Evolutionary conservation across 345 rosid species (phyloP).

Genomic region (Dimocarpus longan): DNA sequence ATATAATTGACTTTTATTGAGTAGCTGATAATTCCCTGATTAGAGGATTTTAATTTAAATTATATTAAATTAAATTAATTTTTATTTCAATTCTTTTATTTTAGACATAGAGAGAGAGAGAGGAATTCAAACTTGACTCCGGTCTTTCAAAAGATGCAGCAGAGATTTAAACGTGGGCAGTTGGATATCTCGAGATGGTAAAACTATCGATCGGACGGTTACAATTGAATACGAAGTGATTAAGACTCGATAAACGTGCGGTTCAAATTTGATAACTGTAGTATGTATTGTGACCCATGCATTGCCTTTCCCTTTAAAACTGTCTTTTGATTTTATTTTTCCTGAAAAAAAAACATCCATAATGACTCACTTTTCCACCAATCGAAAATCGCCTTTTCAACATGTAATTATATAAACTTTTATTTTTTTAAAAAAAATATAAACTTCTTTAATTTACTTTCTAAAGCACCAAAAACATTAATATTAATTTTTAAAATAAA

Average conservation of each 20-base stretch:
- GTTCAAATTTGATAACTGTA: constrained; percentile 22
- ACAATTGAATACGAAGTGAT: neutral
- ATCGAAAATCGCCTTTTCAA: neutral
- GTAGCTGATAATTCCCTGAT: neutral
- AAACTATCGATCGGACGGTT: constrained; percentile 27
- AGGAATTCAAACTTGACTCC: constrained; percentile 25
- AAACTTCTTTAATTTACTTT: neutral
- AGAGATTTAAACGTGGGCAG: constrained; percentile 30
- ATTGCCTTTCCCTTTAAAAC: neutral
- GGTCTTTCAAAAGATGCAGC: constrained; percentile 3
- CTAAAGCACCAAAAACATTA: too few species aligned
- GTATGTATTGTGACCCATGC: neutral
- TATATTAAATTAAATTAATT: neutral
- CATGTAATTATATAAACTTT: neutral
- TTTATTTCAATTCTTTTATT: neutral
- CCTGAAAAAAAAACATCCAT: neutral
- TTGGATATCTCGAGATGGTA: constrained; percentile 36
- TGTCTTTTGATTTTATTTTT: neutral
- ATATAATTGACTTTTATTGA: neutral
- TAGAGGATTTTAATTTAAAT: neutral
- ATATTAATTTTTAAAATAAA: too few species aligned
- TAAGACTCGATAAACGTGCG: constrained; percentile 34
- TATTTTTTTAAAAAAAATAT: too few species aligned
- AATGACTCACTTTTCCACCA: constrained; percentile 1
- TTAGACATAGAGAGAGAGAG: neutral